Conservation (phyloP, 2,329 filamentous ascomycete genomes). For the Leptographium lundbergii region DNA sequence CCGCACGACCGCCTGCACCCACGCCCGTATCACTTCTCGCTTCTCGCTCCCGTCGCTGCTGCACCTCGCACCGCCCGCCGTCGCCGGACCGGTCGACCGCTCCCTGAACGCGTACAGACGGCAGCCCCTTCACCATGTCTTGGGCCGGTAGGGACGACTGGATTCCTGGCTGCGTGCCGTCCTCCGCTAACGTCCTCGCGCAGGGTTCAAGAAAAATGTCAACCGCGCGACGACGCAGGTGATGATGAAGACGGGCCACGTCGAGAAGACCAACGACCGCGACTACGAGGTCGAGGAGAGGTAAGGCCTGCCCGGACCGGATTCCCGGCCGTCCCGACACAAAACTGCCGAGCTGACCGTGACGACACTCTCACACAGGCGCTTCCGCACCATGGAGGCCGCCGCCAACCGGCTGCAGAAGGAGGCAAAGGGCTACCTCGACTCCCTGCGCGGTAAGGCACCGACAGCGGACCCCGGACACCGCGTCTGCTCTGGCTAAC, state of each 20-base stretch:
- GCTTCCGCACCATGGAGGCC: slow-evolving; percentile 94
- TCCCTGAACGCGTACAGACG: background rate
- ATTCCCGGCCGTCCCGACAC: background rate
- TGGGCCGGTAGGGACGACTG: slow-evolving; percentile 27
- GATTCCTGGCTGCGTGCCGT: background rate
- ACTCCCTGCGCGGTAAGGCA: slow-evolving; percentile 69
- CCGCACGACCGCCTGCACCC: too few relatives aligned
- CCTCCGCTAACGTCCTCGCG: background rate
- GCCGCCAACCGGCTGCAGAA: slow-evolving; percentile 88
- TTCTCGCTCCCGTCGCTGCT: background rate
- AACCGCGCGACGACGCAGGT: slow-evolving; percentile 98
- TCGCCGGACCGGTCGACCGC: background rate
- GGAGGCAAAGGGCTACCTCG: slow-evolving; percentile 94
- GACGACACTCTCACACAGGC: slow-evolving; percentile 35
- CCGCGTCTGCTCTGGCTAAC: background rate
- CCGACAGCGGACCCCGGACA: too few relatives aligned
- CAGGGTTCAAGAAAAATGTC: slow-evolving; percentile 91
- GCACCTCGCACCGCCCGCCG: background rate
- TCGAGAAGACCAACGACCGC: slow-evolving; percentile 96
- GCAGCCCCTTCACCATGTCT: slow-evolving; percentile 35
- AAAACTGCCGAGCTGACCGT: background rate
- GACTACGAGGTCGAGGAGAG: slow-evolving; percentile 97
- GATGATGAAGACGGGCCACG: slow-evolving; percentile 99
- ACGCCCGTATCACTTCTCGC: background rate
- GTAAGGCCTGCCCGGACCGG: slow-evolving; percentile 25